phyloP scores from a whole-genome alignment of 805 yeast genomes.

The Clavispora santaluciae region DNA sequence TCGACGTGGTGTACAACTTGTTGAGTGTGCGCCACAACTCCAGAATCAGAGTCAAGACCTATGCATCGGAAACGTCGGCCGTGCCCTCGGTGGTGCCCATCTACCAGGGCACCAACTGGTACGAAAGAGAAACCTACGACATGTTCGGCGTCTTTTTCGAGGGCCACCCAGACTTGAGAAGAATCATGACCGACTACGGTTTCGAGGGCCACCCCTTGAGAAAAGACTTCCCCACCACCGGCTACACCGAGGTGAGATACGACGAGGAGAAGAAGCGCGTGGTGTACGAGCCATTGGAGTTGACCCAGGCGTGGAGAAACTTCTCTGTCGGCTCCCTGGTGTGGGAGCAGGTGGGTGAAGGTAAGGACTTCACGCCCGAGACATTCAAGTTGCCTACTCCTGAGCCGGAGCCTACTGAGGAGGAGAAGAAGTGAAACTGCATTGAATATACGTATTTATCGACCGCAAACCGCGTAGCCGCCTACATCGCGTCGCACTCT shows the following conservation, averaged over 20 bases:
- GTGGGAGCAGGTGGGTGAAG: conserved; percentile 91
- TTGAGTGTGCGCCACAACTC: conserved; percentile 80
- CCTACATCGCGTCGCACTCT: neutral
- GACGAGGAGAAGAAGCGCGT: conserved; percentile 89
- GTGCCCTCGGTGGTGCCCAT: conserved; percentile 75
- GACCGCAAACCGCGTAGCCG: too few species aligned
- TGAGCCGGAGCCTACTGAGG: conserved; percentile 58
- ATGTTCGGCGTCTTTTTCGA: conserved; percentile 83
- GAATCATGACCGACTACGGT: conserved; percentile 89
- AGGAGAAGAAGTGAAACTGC: conserved; percentile 25
- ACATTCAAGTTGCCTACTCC: conserved; percentile 79
- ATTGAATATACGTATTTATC: conserved; percentile 1
- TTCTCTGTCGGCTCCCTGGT: conserved; percentile 83
- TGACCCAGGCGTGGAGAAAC: conserved; percentile 90
- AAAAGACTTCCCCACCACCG: conserved; percentile 90
- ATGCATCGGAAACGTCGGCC: conserved; percentile 75
- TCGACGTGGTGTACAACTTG: conserved; percentile 81
- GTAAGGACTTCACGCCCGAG: conserved; percentile 77
- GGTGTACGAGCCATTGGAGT: conserved; percentile 84
- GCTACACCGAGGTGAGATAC: conserved; percentile 85
- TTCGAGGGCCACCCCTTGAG: conserved; percentile 89
- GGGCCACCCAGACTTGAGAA: conserved; percentile 83
- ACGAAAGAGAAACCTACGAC: conserved; percentile 85
- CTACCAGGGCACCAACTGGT: conserved; percentile 84
- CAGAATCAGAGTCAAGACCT: conserved; percentile 83